phyloP scores from a whole-genome alignment of 768 basidiomycete species.

The Dacryopinax primogenitus region DNA sequence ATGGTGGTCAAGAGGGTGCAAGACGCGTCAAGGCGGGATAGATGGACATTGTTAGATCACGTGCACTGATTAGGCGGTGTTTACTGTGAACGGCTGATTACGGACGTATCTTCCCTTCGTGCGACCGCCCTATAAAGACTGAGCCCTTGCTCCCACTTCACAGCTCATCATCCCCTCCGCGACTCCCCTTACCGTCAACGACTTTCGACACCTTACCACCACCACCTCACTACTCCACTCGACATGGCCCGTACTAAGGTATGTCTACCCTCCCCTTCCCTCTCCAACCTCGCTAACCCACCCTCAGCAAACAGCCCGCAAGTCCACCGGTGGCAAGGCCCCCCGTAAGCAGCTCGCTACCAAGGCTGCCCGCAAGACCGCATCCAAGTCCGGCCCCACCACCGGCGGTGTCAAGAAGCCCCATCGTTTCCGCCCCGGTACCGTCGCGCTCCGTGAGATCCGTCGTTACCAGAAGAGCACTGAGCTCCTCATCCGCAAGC shows the following conservation, averaged over 20 bases:
- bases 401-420: conserved; percentile 32
- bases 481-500: conserved; percentile 95
- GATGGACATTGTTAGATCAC: neutral
- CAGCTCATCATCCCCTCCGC: conserved; percentile 5
- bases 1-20: conserved; percentile 4
- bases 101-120: conserved; percentile 3
- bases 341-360: conserved; percentile 33
- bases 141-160: neutral
- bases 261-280: neutral
- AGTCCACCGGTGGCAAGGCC: conserved; percentile 52
- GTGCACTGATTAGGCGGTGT: conserved; percentile 6
- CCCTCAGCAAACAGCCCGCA: conserved; percentile 66
- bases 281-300: neutral
- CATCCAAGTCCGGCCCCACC: conserved; percentile 18
- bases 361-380: conserved; percentile 36
- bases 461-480: conserved; percentile 87
- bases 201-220: conserved; percentile 1
- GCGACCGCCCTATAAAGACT: conserved; percentile 7
- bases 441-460: conserved; percentile 38
- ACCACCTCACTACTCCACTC: conserved; percentile 2
- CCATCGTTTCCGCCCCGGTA: conserved; percentile 35
- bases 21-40: neutral
- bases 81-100: conserved; percentile 6
- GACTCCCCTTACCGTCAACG: conserved; percentile 6
- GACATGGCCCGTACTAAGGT: conserved; percentile 8